phyloP scores from a whole-genome alignment of 257 asterid genomes.

The Schizonepeta tenuifolia region DNA sequence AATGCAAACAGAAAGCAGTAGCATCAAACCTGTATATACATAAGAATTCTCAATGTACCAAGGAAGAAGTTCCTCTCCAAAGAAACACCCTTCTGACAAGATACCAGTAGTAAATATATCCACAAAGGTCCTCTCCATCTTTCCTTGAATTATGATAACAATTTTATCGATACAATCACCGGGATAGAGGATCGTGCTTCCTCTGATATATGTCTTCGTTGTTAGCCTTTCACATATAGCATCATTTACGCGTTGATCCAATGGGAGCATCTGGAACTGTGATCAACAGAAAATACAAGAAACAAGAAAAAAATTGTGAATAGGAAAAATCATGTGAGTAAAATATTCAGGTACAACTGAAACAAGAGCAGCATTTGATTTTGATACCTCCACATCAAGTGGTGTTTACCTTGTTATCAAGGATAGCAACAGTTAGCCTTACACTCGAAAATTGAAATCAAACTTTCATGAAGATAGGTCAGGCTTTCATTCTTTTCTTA shows the following conservation, averaged over 20 bases:
- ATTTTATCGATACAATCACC: conserved; percentile 80
- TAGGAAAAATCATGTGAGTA: neutral
- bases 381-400: neutral
- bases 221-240: conserved; percentile 79
- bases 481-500: neutral
- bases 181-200: conserved; percentile 57
- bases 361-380: conserved; percentile 1
- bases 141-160: conserved; percentile 82
- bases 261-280: conserved; percentile 70
- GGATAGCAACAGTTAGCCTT: neutral
- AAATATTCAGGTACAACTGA: neutral
- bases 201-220: conserved; percentile 71
- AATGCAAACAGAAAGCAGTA: neutral
- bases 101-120: conserved; percentile 55
- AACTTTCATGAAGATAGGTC: neutral
- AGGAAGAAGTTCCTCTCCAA: conserved; percentile 86
- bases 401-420: neutral
- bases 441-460: neutral
- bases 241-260: conserved; percentile 80
- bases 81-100: conserved; percentile 73
- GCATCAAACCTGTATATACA: conserved; percentile 59
- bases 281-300: neutral
- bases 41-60: conserved; percentile 90
- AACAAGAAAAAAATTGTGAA: neutral
- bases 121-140: conserved; percentile 58